A percentile compares a stretch with the other conserved stretches of the same genome.
Conservation (phyloP, 2,329 filamentous ascomycete genomes). For the Reticulascus tulasneorum region DNA sequence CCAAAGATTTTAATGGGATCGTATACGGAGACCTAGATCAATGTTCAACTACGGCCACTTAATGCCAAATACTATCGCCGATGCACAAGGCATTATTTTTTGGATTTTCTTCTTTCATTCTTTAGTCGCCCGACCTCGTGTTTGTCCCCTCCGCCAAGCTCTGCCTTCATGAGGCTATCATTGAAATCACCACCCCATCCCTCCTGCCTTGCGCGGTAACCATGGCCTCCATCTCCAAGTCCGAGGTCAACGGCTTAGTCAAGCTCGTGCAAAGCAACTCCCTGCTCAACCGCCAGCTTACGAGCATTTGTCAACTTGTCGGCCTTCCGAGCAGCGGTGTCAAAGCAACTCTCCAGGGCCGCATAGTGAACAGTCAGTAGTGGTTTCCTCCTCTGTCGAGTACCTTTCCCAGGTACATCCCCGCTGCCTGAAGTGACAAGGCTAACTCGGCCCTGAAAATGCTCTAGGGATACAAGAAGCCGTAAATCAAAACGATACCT, state of each 20-base stretch:
- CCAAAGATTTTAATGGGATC: too few species aligned
- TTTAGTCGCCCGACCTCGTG: too few species aligned
- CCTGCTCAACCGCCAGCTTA: constrained; percentile 62
- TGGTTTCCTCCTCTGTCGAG: constrained; percentile 2
- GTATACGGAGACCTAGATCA: too few species aligned
- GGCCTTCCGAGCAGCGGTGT: constrained; percentile 74
- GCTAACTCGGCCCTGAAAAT: constrained; percentile 7
- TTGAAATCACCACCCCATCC: constrained; percentile 5
- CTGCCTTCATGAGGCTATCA: constrained; percentile 15
- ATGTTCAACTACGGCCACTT: too few species aligned
- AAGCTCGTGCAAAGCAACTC: constrained; percentile 38
- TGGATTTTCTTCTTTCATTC: too few species aligned
- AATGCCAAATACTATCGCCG: too few species aligned
- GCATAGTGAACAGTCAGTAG: constrained; percentile 73
- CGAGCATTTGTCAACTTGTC: constrained; percentile 71
- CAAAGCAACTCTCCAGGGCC: constrained; percentile 75
- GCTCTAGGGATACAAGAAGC: constrained; percentile 38
- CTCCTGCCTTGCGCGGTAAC: constrained; percentile 9
- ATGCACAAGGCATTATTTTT: too few species aligned
- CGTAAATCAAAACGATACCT: constrained; percentile 29
- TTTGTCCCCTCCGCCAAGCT: too few species aligned
- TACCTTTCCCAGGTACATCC: neutral
- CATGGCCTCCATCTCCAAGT: constrained; percentile 26
- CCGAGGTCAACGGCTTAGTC: constrained; percentile 42
- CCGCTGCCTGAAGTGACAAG: neutral